These are phyloP conservation scores for Gentiana dahurica DNA, from an alignment of 257 asterid species.

Conservation along the genomic window DNA sequence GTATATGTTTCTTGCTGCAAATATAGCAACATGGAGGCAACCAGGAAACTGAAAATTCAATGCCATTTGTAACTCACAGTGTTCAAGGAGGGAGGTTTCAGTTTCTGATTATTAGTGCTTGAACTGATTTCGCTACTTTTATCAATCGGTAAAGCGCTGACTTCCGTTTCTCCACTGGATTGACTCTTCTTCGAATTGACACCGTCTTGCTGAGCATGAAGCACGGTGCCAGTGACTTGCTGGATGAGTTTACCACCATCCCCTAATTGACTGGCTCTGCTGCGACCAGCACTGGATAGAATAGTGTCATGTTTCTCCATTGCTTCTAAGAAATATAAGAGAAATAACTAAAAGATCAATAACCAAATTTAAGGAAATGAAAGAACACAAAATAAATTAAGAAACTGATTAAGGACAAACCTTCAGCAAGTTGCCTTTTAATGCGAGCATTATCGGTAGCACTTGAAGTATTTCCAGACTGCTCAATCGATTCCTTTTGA, in stretches of 20 bases:
- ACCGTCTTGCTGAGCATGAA: conserved; percentile 16
- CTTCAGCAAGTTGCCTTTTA: conserved; percentile 73
- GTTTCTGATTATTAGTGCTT: conserved; percentile 16
- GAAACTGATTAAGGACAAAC: conserved; percentile 18
- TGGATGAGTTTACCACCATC: conserved; percentile 32
- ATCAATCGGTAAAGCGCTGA: conserved; percentile 13
- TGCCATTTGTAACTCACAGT: conserved; percentile 20
- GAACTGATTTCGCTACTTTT: conserved; percentile 17
- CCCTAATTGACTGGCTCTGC: not conserved
- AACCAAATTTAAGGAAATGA: not conserved
- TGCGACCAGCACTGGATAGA: conserved; percentile 14
- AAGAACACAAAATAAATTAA: not conserved
- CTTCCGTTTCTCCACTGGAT: conserved; percentile 20
- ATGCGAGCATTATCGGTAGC: conserved; percentile 39
- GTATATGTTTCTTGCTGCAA: no score
- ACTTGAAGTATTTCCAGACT: conserved; percentile 24
- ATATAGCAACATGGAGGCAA: not conserved
- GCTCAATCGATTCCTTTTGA: conserved; percentile 48
- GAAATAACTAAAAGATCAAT: not conserved
- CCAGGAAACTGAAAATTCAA: conserved; percentile 2
- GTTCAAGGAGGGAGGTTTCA: conserved; percentile 17
- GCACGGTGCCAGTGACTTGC: conserved; percentile 34
- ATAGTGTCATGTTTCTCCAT: conserved; percentile 21
- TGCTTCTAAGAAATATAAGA: conserved; percentile 18
- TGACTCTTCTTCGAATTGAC: conserved; percentile 15